phyloP scores from a whole-genome alignment of 805 yeast species.

The Kazachstania martiniae region DNA sequence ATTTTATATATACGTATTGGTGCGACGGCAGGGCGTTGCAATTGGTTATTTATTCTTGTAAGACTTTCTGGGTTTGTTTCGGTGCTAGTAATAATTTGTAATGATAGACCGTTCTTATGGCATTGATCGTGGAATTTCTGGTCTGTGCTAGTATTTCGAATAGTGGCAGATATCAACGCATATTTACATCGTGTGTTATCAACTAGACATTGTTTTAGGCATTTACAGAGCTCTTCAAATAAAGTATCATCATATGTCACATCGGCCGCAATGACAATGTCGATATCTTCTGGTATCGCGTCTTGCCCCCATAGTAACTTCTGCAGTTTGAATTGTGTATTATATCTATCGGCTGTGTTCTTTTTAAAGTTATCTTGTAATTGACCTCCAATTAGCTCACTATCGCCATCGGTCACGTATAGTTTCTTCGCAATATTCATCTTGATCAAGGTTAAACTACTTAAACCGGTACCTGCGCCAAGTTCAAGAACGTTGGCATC shows the following conservation, averaged over 20 bases:
- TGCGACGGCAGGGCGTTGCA: constrained; percentile 12
- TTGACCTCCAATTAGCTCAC: constrained; percentile 13
- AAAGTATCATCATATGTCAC: constrained; percentile 69
- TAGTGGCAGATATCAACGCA: constrained; percentile 56
- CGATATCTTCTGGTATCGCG: constrained; percentile 31
- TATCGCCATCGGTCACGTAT: constrained; percentile 27
- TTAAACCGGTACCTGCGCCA: constrained; percentile 87
- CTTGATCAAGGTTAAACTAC: constrained; percentile 22
- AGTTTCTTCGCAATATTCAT: constrained; percentile 3
- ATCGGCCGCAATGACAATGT: constrained; percentile 60
- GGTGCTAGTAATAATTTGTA: constrained; percentile 17
- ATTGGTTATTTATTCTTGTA: constrained; percentile 1
- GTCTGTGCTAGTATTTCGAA: constrained; percentile 49
- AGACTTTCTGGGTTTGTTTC: constrained; percentile 3
- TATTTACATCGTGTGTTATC: constrained; percentile 6
- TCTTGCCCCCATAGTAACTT: constrained; percentile 53
- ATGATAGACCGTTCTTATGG: constrained; percentile 9
- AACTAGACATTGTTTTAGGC: constrained; percentile 29
- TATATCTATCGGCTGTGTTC: constrained; percentile 27
- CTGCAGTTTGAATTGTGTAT: constrained; percentile 21
- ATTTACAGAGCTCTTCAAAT: constrained; percentile 42
- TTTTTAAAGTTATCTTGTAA: constrained; percentile 31
- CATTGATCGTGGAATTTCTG: constrained; percentile 33
- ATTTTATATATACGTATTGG: constrained; percentile 13
- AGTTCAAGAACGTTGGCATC: constrained; percentile 45